phyloP scores from a whole-genome alignment of 495 filamentous ascomycete genomes.

The Thermochaetoides thermophila region DNA sequence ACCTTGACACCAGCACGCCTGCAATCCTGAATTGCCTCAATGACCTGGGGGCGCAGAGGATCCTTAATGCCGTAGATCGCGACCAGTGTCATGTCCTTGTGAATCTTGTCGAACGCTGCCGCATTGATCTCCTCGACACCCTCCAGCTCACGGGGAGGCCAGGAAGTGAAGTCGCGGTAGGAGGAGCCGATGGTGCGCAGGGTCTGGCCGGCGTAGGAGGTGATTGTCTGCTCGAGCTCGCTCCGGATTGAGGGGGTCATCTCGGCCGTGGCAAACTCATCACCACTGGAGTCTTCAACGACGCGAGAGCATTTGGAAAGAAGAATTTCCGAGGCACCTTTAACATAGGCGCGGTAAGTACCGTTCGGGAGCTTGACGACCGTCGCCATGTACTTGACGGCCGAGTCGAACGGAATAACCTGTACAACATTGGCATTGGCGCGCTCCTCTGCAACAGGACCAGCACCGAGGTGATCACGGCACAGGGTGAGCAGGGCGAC shows the following conservation, averaged over 20 bases:
- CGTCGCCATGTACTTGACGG: conserved; percentile 75
- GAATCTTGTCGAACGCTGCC: conserved; percentile 56
- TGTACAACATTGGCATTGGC: conserved; percentile 57
- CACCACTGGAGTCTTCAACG: conserved; percentile 46
- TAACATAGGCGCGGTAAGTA: conserved; percentile 59
- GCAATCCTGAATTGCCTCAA: conserved; percentile 58
- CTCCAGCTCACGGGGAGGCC: conserved; percentile 69
- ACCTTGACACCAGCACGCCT: conserved; percentile 66
- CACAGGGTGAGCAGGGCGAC: conserved; percentile 66
- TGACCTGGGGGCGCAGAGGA: conserved; percentile 68
- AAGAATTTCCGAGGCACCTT: conserved; percentile 79
- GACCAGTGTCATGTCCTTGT: conserved; percentile 58
- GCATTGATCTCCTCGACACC: conserved; percentile 51
- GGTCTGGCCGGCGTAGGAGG: conserved; percentile 65
- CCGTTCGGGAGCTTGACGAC: conserved; percentile 50
- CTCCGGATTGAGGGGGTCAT: conserved; percentile 43
- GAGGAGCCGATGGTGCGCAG: conserved; percentile 76
- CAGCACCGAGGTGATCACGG: conserved; percentile 58
- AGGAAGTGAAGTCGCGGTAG: conserved; percentile 79
- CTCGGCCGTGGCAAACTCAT: conserved; percentile 36
- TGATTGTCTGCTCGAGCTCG: conserved; percentile 50
- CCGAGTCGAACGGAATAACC: conserved; percentile 74
- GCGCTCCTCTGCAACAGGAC: conserved; percentile 50
- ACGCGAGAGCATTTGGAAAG: conserved; percentile 54
- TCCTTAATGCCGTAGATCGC: conserved; percentile 83